A percentile compares a stretch with the other conserved stretches of the same genome.
Evolutionary conservation across 345 rosid species (phyloP).

Genomic region (Nasturtium officinale): DNA sequence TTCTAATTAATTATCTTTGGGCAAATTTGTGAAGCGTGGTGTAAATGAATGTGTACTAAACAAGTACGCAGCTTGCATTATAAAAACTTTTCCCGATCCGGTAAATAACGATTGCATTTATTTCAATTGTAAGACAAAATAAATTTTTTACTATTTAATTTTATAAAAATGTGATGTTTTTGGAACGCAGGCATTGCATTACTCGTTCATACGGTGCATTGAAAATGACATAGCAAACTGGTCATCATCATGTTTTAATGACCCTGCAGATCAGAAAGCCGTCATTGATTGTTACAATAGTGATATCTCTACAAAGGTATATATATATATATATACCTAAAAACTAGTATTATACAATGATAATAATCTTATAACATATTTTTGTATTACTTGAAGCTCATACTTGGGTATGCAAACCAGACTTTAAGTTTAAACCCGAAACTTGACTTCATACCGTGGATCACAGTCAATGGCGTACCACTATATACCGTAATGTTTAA

Average conservation of each 20-base stretch:
- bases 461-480: constrained; percentile 26
- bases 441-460: constrained; percentile 24
- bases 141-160: not conserved
- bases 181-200: constrained; percentile 49
- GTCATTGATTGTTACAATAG: constrained; percentile 13
- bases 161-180: not conserved
- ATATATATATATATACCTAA: not conserved
- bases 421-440: constrained; percentile 11
- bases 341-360: not conserved
- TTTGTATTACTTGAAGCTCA: constrained; percentile 8
- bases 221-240: not conserved
- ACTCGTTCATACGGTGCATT: constrained; percentile 45
- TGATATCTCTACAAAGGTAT: constrained; percentile 7
- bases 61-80: constrained; percentile 61
- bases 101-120: constrained; percentile 30
- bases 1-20: not conserved
- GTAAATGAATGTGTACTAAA: constrained; percentile 68
- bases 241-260: not conserved
- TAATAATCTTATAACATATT: not conserved
- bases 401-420: constrained; percentile 31
- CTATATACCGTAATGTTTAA: not conserved
- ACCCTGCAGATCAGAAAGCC: not conserved
- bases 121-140: not conserved
- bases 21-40: constrained; percentile 55
- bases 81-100: constrained; percentile 49